Conservation (phyloP, 1,139 yeast species). For the Geotrichum phurueaensis region DNA sequence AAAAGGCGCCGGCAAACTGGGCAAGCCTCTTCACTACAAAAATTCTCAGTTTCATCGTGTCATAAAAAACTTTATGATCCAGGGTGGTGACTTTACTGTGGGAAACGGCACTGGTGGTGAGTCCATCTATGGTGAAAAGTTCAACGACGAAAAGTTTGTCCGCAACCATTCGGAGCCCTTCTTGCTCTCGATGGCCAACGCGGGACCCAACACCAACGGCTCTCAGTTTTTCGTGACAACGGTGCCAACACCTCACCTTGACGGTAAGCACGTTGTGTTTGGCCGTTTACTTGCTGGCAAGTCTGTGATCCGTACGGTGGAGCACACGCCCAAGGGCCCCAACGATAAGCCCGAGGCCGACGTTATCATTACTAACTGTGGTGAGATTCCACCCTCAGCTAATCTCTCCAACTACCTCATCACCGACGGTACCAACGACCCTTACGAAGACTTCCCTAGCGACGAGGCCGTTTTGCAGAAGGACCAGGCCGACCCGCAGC, state of each 20-base stretch:
- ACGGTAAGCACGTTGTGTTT: conserved; percentile 93
- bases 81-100: conserved; percentile 94
- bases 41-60: conserved; percentile 87
- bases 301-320: conserved; percentile 71
- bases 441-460: conserved; percentile 64
- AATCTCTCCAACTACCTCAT: neutral
- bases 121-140: conserved; percentile 90
- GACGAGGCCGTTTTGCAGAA: conserved; percentile 48
- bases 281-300: conserved; percentile 84
- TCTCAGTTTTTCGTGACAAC: conserved; percentile 87
- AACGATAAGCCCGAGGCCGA: conserved; percentile 60
- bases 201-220: conserved; percentile 93
- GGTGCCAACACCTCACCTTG: conserved; percentile 73
- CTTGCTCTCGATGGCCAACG: conserved; percentile 90
- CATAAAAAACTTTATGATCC: conserved; percentile 81
- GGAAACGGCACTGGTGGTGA: conserved; percentile 92
- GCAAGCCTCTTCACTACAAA: conserved; percentile 66
- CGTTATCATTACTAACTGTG: conserved; percentile 64
- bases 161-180: conserved; percentile 76
- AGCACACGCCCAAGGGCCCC: conserved; percentile 57
- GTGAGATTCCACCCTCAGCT: conserved; percentile 47
- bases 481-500: conserved; percentile 45
- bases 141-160: conserved; percentile 77
- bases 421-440: conserved; percentile 82
- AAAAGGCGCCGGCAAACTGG: conserved; percentile 59